These are phyloP conservation scores for Blepharisma undulans DNA, from an alignment of 169 alveolate genomes.

Conservation along the genomic window DNA sequence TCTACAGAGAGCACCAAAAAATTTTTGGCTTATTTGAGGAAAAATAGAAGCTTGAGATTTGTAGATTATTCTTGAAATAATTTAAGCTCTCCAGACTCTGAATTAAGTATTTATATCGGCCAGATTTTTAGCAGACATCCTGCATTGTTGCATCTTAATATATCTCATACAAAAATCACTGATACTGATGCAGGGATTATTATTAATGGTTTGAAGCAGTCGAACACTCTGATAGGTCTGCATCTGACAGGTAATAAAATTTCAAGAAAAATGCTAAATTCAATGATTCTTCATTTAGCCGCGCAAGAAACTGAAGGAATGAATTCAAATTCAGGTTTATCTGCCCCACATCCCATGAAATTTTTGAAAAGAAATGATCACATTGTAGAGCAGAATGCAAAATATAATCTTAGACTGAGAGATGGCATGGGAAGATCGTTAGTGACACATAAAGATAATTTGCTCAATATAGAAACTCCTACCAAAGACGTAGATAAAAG, in stretches of 20 bases:
- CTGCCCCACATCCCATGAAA: neutral
- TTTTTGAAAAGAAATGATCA: neutral
- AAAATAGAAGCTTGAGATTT: neutral
- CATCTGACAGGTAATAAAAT: slow-evolving; percentile 21
- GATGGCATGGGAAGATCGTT: neutral
- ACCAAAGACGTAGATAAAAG: neutral
- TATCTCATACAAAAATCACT: neutral
- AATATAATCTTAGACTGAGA: neutral
- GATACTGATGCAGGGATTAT: neutral
- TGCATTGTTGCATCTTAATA: neutral
- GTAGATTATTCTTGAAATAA: slow-evolving; percentile 23
- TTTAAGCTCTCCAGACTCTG: neutral
- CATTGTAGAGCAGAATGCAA: neutral
- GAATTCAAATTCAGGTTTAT: neutral
- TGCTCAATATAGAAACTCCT: neutral
- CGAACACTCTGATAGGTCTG: neutral
- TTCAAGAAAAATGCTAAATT: neutral
- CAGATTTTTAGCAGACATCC: neutral
- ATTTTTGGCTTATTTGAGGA: neutral
- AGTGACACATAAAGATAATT: neutral
- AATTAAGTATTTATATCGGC: neutral
- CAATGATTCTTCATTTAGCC: neutral
- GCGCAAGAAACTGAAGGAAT: neutral
- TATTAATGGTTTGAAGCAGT: neutral
- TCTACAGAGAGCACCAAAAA: neutral